Evolutionary conservation across 345 rosid species (phyloP).

Genomic region (Citrus unshiu): DNA sequence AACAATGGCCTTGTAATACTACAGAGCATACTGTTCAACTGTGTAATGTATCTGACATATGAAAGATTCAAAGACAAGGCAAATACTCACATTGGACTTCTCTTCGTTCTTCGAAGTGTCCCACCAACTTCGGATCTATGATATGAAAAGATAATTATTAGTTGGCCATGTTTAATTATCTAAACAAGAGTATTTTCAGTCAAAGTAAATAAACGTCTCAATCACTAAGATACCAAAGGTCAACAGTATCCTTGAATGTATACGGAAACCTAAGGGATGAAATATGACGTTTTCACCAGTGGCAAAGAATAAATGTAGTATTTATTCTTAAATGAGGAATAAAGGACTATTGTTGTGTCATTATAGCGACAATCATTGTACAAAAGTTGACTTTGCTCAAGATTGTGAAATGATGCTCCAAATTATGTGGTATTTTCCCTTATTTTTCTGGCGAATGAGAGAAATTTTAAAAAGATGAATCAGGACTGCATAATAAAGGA

Average conservation of each 20-base stretch:
- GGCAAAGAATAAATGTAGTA: not conserved
- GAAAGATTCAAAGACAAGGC: not conserved
- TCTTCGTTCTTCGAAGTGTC: conserved; percentile 51
- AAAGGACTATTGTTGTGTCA: conserved; percentile 52
- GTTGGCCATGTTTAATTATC: not conserved
- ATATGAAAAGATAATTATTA: conserved; percentile 11
- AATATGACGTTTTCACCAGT: not conserved
- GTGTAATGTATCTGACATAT: not conserved
- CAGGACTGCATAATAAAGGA: not conserved
- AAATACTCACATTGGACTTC: conserved; percentile 59
- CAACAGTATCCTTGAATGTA: not conserved
- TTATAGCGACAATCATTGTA: conserved; percentile 91
- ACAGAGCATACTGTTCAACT: not conserved
- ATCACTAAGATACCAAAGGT: not conserved
- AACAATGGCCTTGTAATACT: not conserved
- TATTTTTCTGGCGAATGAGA: not conserved
- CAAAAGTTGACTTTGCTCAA: conserved; percentile 79
- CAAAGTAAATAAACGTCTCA: not conserved
- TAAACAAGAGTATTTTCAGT: not conserved
- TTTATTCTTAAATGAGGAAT: not conserved
- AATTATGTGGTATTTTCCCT: not conserved
- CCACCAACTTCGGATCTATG: conserved; percentile 90
- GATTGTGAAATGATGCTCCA: conserved; percentile 44
- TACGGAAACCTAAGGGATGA: not conserved
- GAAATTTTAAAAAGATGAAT: not conserved